These are phyloP conservation scores for Ophiostoma fasciatum DNA, from an alignment of 2,329 filamentous ascomycete species.

Conservation along the genomic window DNA sequence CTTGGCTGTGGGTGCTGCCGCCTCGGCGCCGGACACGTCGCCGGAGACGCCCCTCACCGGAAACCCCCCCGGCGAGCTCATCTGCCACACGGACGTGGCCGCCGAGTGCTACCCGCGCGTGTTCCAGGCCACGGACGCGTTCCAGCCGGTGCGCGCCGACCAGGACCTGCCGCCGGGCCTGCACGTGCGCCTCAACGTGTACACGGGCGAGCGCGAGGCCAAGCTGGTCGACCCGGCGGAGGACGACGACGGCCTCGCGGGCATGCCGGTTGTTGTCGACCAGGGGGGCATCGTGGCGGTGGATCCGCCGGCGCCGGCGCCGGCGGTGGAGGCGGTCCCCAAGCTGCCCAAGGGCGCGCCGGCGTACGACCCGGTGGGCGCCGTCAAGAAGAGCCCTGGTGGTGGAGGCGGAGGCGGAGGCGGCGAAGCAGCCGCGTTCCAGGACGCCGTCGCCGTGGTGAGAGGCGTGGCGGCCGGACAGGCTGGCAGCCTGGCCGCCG, in stretches of 20 bases:
- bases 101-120: conserved; percentile 51
- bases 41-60: no score
- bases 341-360: conserved; percentile 36
- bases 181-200: conserved; percentile 50
- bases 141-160: conserved; percentile 46
- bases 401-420: no score
- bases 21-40: no score
- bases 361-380: conserved; percentile 39
- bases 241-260: conserved; percentile 22
- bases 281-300: conserved; percentile 39
- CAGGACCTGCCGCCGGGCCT: conserved; percentile 51
- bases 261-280: conserved; percentile 35
- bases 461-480: conserved; percentile 21
- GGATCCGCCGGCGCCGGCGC: conserved; percentile 24
- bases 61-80: conserved; percentile 39
- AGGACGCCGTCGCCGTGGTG: conserved; percentile 32
- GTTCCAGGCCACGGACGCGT: conserved; percentile 49
- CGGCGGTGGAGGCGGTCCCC: conserved; percentile 4
- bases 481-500: neutral
- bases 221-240: conserved; percentile 48
- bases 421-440: conserved; percentile 26
- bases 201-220: conserved; percentile 48
- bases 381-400: conserved; percentile 30
- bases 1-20: neutral
- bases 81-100: conserved; percentile 46